These are phyloP conservation scores for Magnaporthiopsis rhizophila DNA, from an alignment of 2,329 filamentous ascomycete species.

Conservation along the genomic window DNA sequence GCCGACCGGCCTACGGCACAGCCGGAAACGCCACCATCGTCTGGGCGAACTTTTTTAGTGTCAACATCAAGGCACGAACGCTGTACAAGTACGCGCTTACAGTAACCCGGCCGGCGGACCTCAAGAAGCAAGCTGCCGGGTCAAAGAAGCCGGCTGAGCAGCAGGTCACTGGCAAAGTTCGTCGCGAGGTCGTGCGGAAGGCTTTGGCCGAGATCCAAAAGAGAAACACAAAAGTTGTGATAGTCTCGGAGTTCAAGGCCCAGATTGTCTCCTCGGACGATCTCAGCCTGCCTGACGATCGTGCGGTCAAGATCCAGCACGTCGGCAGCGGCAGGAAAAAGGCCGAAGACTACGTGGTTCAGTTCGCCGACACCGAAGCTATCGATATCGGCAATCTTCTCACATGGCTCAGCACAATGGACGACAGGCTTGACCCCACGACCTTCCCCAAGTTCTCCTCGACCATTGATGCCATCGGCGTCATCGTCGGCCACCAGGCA, in stretches of 20 bases:
- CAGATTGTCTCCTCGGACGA: conserved; percentile 33
- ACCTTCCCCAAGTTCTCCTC: conserved; percentile 41
- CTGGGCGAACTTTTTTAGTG: conserved; percentile 47
- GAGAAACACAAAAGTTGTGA: conserved; percentile 25
- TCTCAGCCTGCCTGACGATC: conserved; percentile 28
- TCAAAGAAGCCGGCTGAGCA: conserved; percentile 14
- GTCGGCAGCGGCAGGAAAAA: conserved; percentile 20
- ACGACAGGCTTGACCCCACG: conserved; percentile 23
- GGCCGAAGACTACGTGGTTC: conserved; percentile 30
- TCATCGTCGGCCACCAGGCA: conserved; percentile 37
- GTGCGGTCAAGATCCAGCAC: conserved; percentile 28
- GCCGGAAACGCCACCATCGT: conserved; percentile 33
- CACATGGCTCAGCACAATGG: conserved; percentile 36
- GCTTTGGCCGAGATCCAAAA: conserved; percentile 19
- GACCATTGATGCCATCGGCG: conserved; percentile 41
- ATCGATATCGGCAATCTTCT: conserved; percentile 32
- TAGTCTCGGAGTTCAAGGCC: conserved; percentile 31
- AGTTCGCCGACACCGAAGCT: conserved; percentile 30
- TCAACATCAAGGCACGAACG: conserved; percentile 27
- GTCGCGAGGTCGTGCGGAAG: conserved; percentile 11
- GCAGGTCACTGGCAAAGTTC: conserved; percentile 14
- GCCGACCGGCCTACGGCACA: conserved; percentile 41
- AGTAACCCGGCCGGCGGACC: conserved; percentile 6
- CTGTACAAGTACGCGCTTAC: conserved; percentile 35
- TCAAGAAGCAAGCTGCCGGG: conserved; percentile 28